Percentiles rank a stretch among this genome's conserved stretches.
Evolutionary conservation across 2,329 filamentous ascomycete species (phyloP).

Genomic region (Pseudogymnoascus verrucosus): DNA sequence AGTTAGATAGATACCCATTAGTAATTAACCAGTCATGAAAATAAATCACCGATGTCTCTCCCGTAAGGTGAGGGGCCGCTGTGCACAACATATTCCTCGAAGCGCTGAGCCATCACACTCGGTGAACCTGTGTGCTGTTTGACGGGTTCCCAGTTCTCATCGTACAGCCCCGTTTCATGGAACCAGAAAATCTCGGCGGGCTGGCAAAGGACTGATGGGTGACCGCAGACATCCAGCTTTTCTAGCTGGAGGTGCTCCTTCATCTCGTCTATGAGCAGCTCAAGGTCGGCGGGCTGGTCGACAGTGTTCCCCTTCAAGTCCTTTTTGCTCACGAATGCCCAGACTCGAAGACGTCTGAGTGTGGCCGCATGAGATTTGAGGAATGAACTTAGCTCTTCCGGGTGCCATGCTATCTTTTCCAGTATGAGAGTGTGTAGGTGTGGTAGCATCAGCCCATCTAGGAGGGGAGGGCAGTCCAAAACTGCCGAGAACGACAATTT

Average conservation of each 20-base stretch:
- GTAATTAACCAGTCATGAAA: not conserved
- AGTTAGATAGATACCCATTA: constrained; percentile 6
- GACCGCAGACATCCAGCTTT: not conserved
- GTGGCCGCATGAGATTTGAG: not conserved
- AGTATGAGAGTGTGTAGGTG: constrained; percentile 1
- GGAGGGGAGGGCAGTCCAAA: not conserved
- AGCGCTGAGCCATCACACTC: constrained; percentile 1
- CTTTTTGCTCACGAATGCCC: not conserved
- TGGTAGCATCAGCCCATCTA: not conserved
- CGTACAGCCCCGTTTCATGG: not conserved
- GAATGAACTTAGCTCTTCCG: not conserved
- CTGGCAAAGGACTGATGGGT: not conserved
- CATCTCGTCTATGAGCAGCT: not conserved
- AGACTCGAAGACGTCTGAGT: not conserved
- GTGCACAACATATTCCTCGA: not conserved
- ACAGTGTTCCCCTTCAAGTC: not conserved
- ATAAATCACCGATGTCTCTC: not conserved
- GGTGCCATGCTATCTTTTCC: not conserved
- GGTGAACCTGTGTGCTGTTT: not conserved
- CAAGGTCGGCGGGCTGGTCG: not conserved
- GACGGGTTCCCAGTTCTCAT: constrained; percentile 1
- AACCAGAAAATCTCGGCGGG: constrained; percentile 4
- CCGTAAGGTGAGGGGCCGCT: not conserved
- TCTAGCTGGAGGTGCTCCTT: constrained; percentile 1
- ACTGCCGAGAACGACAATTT: not conserved